Base-by-base conservation (phyloP, 2,329 filamentous ascomycete genomes). In the Rutstroemia sp. region DNA sequence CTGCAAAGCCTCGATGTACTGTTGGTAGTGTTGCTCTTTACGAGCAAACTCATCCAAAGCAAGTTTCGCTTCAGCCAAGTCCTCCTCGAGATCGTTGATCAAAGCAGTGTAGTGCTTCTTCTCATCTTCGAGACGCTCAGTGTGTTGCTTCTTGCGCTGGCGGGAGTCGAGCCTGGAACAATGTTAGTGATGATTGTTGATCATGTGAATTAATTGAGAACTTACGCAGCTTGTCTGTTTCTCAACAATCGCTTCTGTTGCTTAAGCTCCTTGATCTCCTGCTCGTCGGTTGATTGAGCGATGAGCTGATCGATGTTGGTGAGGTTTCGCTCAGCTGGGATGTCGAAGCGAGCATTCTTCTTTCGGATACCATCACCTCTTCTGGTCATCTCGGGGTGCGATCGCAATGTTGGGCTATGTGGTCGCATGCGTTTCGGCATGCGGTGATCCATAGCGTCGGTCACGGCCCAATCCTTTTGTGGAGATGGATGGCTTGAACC, bases 341-440 rank as follows among this genome's bases (percentile, higher is more conserved):
- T 99, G 69, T 97, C 92, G 73, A 97, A 96, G 64, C 92, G 88
- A 63, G 92, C 91, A 69, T 97, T 99, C 87, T 97, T 97, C 84
- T 99, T 99, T 68, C 94, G 84, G 72, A 97, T 95, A 60, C 94
- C 68, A 53, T 70, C 68, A 37, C 67, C 66, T 53, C 68, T 63
- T 54, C 68, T 63, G 12, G 67, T 80, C 71, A 89, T 77, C 56
- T 92, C 86, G 60, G 91, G 90, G 75, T 88, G 87, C 65, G 81
- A 87, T 69, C 84, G 82, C 72, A 87, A 81, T 27, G 64, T 64
- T 30, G 88, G 83, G 72, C 82, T 92, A 69, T 81, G 81, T 44
- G 83, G 80, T 61, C 79, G 78, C 78, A 87, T 84, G 65, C 81
- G 78, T 73, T 83, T 84, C 59, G 73, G 73, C 71, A 79, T 73